Conservation (phyloP, 139 green algal species). For the Desmodesmus armatus region DNA sequence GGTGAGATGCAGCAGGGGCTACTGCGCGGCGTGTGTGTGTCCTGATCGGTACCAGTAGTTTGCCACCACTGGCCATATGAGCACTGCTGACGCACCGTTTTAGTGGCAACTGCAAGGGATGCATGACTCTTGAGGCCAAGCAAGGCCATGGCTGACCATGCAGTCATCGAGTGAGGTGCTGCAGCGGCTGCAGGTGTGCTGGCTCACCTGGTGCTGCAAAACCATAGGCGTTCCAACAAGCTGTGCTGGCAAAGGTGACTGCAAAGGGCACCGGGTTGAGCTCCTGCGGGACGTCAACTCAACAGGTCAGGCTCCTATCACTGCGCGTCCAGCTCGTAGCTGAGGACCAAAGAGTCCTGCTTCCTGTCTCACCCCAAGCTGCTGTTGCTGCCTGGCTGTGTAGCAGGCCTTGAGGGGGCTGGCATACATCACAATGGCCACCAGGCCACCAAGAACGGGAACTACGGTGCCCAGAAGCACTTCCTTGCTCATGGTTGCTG, state of each 20-base stretch:
- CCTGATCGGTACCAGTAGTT: too few species aligned
- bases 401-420: not conserved
- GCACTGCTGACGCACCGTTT: too few species aligned
- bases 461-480: slow-evolving; percentile 28
- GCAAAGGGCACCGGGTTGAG: slow-evolving; percentile 77
- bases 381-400: slow-evolving; percentile 2
- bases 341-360: too few species aligned
- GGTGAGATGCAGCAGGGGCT: too few species aligned
- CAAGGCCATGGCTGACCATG: slow-evolving; percentile 57
- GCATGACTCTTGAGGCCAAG: too few species aligned
- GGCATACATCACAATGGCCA: slow-evolving; percentile 29
- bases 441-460: slow-evolving; percentile 19
- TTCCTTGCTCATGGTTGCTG: too few species aligned
- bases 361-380: slow-evolving; percentile 36
- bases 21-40: too few species aligned
- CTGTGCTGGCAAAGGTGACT: slow-evolving; percentile 67
- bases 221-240: slow-evolving; percentile 68
- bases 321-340: too few species aligned
- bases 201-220: slow-evolving; percentile 10
- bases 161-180: slow-evolving; percentile 51
- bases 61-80: too few species aligned
- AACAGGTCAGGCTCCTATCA: too few species aligned
- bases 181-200: slow-evolving; percentile 4
- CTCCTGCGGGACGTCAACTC: slow-evolving; percentile 52
- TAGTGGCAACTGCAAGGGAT: too few species aligned